Evolutionary conservation across 2,329 filamentous ascomycete species (phyloP).

Genomic region (Fonsecaea pugnacius): DNA sequence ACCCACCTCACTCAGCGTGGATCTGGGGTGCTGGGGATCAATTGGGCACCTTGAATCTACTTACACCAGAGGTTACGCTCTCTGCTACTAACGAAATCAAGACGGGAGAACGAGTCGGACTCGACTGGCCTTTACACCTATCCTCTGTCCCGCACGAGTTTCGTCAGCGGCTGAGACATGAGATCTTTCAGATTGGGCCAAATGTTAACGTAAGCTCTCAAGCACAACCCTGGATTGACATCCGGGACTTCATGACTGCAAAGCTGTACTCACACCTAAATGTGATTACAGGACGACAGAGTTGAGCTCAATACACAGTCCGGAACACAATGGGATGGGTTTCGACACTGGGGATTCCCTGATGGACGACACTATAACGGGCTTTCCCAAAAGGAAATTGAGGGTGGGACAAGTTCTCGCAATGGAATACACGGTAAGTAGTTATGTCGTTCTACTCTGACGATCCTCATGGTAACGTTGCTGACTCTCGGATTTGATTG

Average conservation of each 20-base stretch:
- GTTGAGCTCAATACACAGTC: conserved; percentile 18
- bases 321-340: conserved; percentile 24
- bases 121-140: neutral
- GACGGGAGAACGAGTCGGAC: neutral
- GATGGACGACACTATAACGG: no score
- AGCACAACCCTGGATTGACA: no score
- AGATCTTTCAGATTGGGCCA: neutral
- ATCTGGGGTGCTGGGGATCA: neutral
- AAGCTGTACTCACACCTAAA: no score
- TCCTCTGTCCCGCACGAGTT: neutral
- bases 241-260: no score
- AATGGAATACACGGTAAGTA: neutral
- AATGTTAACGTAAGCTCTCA: no score
- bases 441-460: no score
- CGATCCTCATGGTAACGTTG: no score
- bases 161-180: neutral
- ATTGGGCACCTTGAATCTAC: neutral
- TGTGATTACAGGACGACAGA: no score
- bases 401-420: neutral
- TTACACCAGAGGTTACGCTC: neutral
- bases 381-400: conserved; percentile 12
- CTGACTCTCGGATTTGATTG: no score
- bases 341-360: conserved; percentile 21
- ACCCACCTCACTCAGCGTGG: neutral
- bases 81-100: neutral